Evolutionary conservation across 129 eudicot genomes (phyloP).

Genomic region (Logfia minima): DNA sequence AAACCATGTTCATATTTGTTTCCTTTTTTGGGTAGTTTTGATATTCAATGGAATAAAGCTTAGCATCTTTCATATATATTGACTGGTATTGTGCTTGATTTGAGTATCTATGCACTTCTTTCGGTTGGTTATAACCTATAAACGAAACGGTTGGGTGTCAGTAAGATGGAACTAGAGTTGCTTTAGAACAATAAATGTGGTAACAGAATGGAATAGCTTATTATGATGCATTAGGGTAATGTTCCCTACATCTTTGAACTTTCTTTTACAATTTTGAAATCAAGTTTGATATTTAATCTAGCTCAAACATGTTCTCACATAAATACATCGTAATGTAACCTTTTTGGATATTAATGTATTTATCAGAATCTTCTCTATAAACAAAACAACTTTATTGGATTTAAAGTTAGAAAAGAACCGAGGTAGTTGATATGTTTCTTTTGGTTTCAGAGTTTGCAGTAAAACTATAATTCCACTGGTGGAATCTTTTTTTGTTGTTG

Average conservation of each 20-base stretch:
- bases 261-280: neutral
- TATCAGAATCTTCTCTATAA: neutral
- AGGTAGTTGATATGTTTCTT: neutral
- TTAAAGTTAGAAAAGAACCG: neutral
- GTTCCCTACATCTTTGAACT: neutral
- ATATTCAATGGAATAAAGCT: slow-evolving; percentile 31
- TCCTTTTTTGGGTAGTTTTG: slow-evolving; percentile 4
- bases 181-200: neutral
- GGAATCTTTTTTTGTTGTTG: neutral
- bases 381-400: neutral
- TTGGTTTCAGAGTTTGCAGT: neutral
- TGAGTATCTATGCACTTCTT: neutral
- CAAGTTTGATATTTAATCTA: neutral
- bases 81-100: slow-evolving; percentile 16
- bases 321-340: neutral
- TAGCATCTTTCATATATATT: neutral
- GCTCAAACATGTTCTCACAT: neutral
- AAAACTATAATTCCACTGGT: neutral
- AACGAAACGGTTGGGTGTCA: neutral
- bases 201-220: neutral
- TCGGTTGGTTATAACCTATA: neutral
- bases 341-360: neutral
- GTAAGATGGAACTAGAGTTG: neutral
- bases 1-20: slow-evolving; percentile 27
- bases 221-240: neutral